A percentile compares a stretch with the other conserved stretches of the same genome.
These are phyloP conservation scores for Arthrobotrys conoides DNA, from an alignment of 2,329 filamentous ascomycete species.

Conservation along the genomic window DNA sequence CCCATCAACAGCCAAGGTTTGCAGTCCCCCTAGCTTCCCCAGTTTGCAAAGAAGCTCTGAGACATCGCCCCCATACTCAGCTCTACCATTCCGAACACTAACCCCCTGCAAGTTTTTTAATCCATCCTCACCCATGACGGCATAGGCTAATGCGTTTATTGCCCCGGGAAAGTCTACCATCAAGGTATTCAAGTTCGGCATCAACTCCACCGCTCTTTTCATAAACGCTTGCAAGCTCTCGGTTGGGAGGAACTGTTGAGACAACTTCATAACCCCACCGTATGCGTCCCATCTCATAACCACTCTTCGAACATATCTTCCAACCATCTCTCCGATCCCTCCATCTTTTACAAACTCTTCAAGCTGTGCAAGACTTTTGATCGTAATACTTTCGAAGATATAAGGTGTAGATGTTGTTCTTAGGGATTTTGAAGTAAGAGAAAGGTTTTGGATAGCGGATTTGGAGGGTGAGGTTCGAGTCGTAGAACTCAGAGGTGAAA, in stretches of 20 bases:
- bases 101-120: constrained; percentile 4
- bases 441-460: constrained; percentile 35
- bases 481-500: constrained; percentile 19
- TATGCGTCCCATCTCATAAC: constrained; percentile 40
- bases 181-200: constrained; percentile 25
- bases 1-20: constrained; percentile 29
- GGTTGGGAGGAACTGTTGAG: background rate
- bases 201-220: background rate
- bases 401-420: constrained; percentile 29
- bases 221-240: background rate
- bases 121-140: background rate
- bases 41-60: constrained; percentile 8
- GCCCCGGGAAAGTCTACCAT: constrained; percentile 44
- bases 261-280: constrained; percentile 14
- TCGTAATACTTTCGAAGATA: constrained; percentile 42
- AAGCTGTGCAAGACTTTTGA: constrained; percentile 15
- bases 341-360: constrained; percentile 10
- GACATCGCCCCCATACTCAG: constrained; percentile 14
- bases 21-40: constrained; percentile 13
- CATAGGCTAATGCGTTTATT: constrained; percentile 15
- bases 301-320: constrained; percentile 23
- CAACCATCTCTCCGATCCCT: constrained; percentile 13
- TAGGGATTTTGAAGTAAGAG: constrained; percentile 7
- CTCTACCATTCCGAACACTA: constrained; percentile 36
- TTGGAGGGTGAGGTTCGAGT: constrained; percentile 37